phyloP scores from a whole-genome alignment of 176 grass and related monocot species.

The Bothriochloa decipiens region DNA sequence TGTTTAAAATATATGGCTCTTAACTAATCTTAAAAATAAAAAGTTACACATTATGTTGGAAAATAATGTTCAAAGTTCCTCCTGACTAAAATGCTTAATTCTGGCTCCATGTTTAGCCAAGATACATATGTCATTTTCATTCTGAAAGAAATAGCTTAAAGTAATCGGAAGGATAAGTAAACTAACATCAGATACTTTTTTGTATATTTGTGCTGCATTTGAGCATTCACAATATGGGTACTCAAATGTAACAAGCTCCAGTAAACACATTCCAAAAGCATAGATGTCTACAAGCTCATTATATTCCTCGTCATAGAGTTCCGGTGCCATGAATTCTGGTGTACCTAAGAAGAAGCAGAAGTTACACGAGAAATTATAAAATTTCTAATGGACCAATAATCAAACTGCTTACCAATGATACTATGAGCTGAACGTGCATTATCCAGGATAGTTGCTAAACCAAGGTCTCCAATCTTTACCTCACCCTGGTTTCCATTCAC shows the following conservation, averaged over 20 bases:
- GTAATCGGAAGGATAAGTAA: constrained; percentile 3
- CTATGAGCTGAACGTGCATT: constrained; percentile 81
- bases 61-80: not conserved
- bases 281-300: constrained; percentile 84
- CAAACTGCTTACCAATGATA: constrained; percentile 59
- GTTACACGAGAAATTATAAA: constrained; percentile 24
- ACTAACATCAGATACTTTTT: constrained; percentile 71
- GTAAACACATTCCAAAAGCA: constrained; percentile 84
- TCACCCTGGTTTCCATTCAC: constrained; percentile 86
- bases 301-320: constrained; percentile 83
- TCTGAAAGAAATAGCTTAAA: not conserved
- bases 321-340: constrained; percentile 85
- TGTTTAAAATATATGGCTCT: not conserved
- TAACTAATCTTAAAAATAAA: not conserved
- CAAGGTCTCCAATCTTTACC: constrained; percentile 84
- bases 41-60: not conserved
- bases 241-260: constrained; percentile 86
- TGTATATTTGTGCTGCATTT: constrained; percentile 85
- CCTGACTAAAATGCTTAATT: not conserved
- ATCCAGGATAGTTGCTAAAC: constrained; percentile 73
- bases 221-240: constrained; percentile 82
- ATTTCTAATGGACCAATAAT: not conserved
- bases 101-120: not conserved
- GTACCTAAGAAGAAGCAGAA: constrained; percentile 51
- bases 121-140: not conserved